phyloP scores from a whole-genome alignment of 2,329 filamentous ascomycete species.

The Talaromyces sp. region DNA sequence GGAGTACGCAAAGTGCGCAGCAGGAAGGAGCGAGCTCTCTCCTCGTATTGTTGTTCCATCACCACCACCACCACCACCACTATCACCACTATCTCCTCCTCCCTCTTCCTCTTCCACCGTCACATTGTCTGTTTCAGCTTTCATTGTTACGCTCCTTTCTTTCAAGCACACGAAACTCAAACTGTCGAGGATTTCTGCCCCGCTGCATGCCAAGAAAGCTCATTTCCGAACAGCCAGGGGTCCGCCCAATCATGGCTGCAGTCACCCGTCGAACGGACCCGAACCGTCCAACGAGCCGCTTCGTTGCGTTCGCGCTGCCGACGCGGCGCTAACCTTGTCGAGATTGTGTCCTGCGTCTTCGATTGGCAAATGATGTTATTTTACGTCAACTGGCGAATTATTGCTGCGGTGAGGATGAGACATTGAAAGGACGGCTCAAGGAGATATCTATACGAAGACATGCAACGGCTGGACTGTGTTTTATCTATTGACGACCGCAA shows the following conservation, averaged over 20 bases:
- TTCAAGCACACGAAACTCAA: background rate
- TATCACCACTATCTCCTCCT: no score
- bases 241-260: background rate
- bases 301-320: background rate
- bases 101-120: background rate
- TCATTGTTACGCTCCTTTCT: background rate
- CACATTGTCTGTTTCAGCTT: background rate
- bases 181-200: background rate
- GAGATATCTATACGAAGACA: background rate
- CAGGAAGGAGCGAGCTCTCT: background rate
- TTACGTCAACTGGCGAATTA: background rate
- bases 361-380: background rate
- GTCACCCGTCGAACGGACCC: background rate
- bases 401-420: background rate
- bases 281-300: background rate
- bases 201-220: background rate
- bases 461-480: background rate
- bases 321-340: background rate
- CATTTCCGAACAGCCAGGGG: background rate
- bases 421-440: background rate
- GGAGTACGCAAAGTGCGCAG: no score
- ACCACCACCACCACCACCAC: no score
- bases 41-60: background rate
- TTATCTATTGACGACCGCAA: background rate
- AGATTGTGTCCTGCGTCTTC: background rate